Base-by-base conservation (phyloP, 345 rosid species). In the Noccaea bulbosa region DNA sequence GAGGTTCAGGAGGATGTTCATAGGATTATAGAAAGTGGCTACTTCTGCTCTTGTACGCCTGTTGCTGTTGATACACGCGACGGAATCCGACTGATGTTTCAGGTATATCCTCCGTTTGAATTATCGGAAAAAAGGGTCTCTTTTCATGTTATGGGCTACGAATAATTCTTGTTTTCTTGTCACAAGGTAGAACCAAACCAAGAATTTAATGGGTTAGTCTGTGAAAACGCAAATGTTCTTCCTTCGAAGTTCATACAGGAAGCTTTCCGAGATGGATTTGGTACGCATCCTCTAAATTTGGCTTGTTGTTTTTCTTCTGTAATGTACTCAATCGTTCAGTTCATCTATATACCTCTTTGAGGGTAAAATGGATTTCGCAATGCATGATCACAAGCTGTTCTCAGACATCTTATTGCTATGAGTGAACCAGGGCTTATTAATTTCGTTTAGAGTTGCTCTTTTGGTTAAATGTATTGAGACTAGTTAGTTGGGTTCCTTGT, bases 1-100 rank as follows among this genome's bases (percentile, higher is more conserved):
- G 99, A 94, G 79, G 96, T 94, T 27, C 93, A 94, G 54, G 98
- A 94, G 67, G 99, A 92, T 73, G 98, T 94, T 11, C 96, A 90
- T 51, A 67, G 98, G 86, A 92, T 94, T 67, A 85, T 90, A 15
- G 91, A 84, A 15, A 86, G 97, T 47, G 97, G 99, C 0, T 92
- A 88, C 84, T 94, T 92, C 59, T 83, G 83, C 63, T 85, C 97
- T 30, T 89, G 99, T 81, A 87, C 86, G 62, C 98, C 98, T 1
- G 88, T 94, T 7, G 98, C 98, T 11, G 88, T 94, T 1, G 98
- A 94, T 76, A 87, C 98, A 1, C 83, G 98, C 7, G 98, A 92
- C 12, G 98, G 98, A n/a, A 89, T 92, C 32, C 72, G 90, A 66
- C 66, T 94, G 79, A 89, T 88, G 66, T 91, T 94, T 84, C 95